Conservation (phyloP, 208 protist genomes). For the Acanthamoeba divionensis region DNA sequence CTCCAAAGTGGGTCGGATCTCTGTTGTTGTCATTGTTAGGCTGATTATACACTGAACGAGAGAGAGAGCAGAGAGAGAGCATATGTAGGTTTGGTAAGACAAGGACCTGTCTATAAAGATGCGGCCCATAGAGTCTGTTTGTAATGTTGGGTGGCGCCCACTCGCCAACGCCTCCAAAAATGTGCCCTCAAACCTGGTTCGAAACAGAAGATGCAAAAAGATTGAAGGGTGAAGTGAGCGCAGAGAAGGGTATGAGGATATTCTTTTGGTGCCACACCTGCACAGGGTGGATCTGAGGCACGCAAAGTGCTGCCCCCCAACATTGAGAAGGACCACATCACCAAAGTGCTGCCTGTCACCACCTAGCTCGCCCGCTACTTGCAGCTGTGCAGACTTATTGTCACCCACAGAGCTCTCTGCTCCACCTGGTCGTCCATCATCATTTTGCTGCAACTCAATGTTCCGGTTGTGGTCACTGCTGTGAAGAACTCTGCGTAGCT, state of each 20-base stretch:
- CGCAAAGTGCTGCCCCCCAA: slow-evolving; percentile 36
- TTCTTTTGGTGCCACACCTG: neutral
- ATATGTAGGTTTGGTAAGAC: neutral
- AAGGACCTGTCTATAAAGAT: neutral
- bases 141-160: neutral
- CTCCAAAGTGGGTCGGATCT: neutral
- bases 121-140: neutral
- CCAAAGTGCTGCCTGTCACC: too few relatives aligned
- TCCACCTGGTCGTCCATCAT: too few relatives aligned
- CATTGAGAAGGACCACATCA: slow-evolving; percentile 7
- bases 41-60: neutral
- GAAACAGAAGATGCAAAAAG: neutral
- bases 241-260: neutral
- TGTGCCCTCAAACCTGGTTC: neutral
- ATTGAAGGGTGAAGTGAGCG: neutral
- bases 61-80: neutral
- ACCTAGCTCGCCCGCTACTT: too few relatives aligned
- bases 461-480: too few relatives aligned
- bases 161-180: slow-evolving; percentile 13
- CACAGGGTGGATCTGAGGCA: slow-evolving; percentile 25
- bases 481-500: too few relatives aligned
- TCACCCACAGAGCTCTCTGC: too few relatives aligned
- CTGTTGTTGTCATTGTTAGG: neutral
- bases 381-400: too few relatives aligned
- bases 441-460: too few relatives aligned